These are phyloP conservation scores for Epichloe gansuensis DNA, from an alignment of 2,329 filamentous ascomycete species.

Conservation along the genomic window DNA sequence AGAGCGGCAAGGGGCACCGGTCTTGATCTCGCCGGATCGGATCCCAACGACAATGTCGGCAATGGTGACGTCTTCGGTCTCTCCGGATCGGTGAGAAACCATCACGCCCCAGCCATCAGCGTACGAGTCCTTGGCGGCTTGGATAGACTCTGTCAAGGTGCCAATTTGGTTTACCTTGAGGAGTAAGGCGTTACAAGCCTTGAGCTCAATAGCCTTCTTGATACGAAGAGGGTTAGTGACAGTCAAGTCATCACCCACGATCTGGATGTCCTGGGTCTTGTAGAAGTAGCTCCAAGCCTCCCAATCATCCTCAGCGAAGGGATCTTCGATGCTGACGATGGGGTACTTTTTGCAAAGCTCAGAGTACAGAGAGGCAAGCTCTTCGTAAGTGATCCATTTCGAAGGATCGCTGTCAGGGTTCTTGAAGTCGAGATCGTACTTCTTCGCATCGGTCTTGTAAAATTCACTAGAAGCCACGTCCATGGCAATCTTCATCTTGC, in stretches of 20 bases:
- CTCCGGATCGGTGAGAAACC: constrained; percentile 97
- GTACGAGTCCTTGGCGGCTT: constrained; percentile 97
- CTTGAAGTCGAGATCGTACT: constrained; percentile 99
- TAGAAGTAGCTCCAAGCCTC: constrained; percentile 99
- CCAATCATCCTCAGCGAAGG: constrained; percentile 99
- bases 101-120: constrained; percentile 96
- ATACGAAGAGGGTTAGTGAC: constrained; percentile 98
- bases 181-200: constrained; percentile 94
- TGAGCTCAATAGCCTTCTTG: constrained; percentile 98
- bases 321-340: constrained; percentile 97
- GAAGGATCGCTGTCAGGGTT: constrained; percentile 90
- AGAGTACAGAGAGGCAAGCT: constrained; percentile 87
- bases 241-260: constrained; percentile 96
- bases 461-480: constrained; percentile 98
- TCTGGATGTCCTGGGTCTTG: constrained; percentile 97
- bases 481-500: constrained; percentile 96
- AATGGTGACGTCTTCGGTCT: constrained; percentile 99
- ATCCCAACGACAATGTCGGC: constrained; percentile 96
- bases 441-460: constrained; percentile 96
- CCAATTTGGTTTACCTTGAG: constrained; percentile 99
- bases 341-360: constrained; percentile 87
- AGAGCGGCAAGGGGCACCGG: constrained; percentile 86
- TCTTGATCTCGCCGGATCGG: constrained; percentile 97
- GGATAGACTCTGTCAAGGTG: constrained; percentile 96
- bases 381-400: constrained; percentile 99